Conservation (phyloP, 495 filamentous ascomycete genomes). For the Chaetomium cochliodes region DNA sequence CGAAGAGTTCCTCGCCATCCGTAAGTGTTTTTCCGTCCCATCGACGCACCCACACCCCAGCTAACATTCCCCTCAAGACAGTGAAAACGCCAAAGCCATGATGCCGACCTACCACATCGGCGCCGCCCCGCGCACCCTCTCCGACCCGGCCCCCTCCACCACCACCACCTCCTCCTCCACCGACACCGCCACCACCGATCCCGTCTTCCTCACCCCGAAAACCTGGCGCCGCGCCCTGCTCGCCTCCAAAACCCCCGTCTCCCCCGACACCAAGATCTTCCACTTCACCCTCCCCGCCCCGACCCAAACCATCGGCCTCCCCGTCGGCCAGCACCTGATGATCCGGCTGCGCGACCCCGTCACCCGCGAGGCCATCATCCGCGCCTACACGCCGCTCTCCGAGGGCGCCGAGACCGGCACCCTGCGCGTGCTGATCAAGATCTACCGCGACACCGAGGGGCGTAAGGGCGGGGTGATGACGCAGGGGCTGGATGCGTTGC, state of each 20-base stretch:
- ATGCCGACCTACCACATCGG: constrained; percentile 89
- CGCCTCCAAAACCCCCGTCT: constrained; percentile 62
- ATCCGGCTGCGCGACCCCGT: constrained; percentile 72
- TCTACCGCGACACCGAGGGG: constrained; percentile 66
- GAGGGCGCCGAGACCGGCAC: constrained; percentile 58
- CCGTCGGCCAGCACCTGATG: constrained; percentile 87
- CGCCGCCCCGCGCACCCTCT: constrained; percentile 60
- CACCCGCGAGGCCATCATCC: constrained; percentile 70
- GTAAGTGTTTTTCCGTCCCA: constrained; percentile 52
- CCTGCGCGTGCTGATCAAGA: constrained; percentile 76
- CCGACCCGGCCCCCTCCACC: constrained; percentile 58
- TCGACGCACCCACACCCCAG: neutral
- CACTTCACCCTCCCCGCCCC: constrained; percentile 74
- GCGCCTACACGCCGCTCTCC: constrained; percentile 87
- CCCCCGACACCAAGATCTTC: constrained; percentile 81
- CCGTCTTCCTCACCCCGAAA: constrained; percentile 65
- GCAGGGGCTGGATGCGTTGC: constrained; percentile 69
- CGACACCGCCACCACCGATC: constrained; percentile 2
- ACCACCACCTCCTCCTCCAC: constrained; percentile 60
- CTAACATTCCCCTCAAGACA: constrained; percentile 54
- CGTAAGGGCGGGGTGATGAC: constrained; percentile 77
- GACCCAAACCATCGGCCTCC: constrained; percentile 71
- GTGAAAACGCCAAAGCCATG: constrained; percentile 90
- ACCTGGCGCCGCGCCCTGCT: constrained; percentile 71
- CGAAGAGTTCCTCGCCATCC: constrained; percentile 93